phyloP scores from a whole-genome alignment of 1,284 basidiomycete genomes.

The Puccinia hordei region DNA sequence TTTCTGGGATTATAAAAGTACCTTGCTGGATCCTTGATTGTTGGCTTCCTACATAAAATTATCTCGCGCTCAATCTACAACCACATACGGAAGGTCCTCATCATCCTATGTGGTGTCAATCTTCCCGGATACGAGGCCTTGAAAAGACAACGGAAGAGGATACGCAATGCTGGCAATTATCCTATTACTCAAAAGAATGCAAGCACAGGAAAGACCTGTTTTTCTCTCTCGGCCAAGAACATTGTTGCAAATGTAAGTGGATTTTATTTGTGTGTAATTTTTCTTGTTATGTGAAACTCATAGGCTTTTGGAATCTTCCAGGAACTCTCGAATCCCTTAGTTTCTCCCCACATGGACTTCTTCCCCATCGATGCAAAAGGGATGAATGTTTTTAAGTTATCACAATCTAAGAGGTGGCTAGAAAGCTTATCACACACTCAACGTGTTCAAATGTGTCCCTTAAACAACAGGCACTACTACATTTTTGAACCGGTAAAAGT shows the following conservation, averaged over 20 bases:
- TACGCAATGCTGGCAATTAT: background rate
- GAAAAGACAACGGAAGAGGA: background rate
- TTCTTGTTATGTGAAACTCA: background rate
- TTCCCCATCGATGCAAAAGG: background rate
- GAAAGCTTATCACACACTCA: background rate
- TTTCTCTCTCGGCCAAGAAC: background rate
- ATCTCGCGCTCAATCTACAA: background rate
- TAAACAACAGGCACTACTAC: background rate
- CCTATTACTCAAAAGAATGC: background rate
- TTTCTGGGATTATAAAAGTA: background rate
- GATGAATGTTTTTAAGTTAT: conserved; percentile 13
- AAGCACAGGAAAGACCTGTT: conserved; percentile 16
- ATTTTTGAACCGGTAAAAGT: conserved; percentile 19
- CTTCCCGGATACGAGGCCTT: conserved; percentile 15
- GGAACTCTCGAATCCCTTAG: conserved; percentile 3
- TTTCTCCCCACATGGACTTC: background rate
- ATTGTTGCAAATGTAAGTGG: background rate
- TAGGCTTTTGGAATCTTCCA: background rate
- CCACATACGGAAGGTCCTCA: background rate
- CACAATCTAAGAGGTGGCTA: conserved; percentile 1
- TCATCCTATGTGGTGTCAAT: background rate
- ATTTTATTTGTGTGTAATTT: background rate
- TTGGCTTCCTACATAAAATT: conserved; percentile 10
- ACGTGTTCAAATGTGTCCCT: conserved; percentile 4
- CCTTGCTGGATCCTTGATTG: conserved; percentile 2